Evolutionary conservation across 768 basidiomycete species (phyloP).

Genomic region (Naganishia kalamii): DNA sequence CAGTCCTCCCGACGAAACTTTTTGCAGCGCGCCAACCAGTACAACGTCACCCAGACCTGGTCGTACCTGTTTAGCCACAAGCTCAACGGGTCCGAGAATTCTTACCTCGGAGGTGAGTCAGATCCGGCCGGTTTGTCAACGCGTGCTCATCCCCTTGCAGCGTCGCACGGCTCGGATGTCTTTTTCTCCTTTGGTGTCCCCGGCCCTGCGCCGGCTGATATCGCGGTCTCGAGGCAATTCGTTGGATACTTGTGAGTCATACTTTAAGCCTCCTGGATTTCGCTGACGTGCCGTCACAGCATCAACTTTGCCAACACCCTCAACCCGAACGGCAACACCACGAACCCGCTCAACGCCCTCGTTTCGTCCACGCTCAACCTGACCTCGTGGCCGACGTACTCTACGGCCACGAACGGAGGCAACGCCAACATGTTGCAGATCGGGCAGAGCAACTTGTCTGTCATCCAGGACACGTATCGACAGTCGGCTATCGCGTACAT

Average conservation of each 20-base stretch:
- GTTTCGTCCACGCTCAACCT: conserved; percentile 22
- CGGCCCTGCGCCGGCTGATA: conserved; percentile 14
- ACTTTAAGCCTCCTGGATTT: conserved; percentile 24
- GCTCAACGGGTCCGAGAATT: conserved; percentile 13
- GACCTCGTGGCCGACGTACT: conserved; percentile 34
- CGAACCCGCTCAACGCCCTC: conserved; percentile 7
- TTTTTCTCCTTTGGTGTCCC: conserved; percentile 25
- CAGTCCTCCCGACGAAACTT: conserved; percentile 37
- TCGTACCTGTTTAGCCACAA: conserved; percentile 39
- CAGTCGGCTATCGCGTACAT: conserved; percentile 36
- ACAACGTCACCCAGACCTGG: conserved; percentile 32
- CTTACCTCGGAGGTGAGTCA: conserved; percentile 27
- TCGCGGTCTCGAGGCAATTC: conserved; percentile 32
- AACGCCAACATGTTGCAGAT: conserved; percentile 30
- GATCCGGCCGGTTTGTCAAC: not conserved
- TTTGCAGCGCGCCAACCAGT: conserved; percentile 27
- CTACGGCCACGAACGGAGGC: not conserved
- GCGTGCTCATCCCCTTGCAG: conserved; percentile 15
- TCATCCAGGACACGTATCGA: conserved; percentile 37
- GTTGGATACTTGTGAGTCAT: conserved; percentile 39
- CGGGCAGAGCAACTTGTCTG: conserved; percentile 28
- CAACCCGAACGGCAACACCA: conserved; percentile 29
- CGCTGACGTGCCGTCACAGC: conserved; percentile 16
- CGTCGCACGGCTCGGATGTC: conserved; percentile 30
- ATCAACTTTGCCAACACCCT: conserved; percentile 41